These are phyloP conservation scores for Chrysanthemum lavandulifolium DNA, from an alignment of 129 eudicot species.

Conservation along the genomic window DNA sequence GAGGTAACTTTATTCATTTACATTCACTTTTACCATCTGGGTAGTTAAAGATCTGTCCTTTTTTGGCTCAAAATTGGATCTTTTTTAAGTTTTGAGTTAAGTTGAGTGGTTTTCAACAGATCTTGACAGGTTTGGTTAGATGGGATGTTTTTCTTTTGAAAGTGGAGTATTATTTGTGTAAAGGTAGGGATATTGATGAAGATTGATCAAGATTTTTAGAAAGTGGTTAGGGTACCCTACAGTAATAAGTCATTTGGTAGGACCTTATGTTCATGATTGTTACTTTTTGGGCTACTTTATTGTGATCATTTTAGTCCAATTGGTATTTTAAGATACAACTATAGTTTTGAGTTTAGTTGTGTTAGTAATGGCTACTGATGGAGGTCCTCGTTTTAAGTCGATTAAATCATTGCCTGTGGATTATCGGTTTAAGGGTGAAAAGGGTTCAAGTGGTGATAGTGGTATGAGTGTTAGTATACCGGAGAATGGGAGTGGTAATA, in stretches of 20 bases:
- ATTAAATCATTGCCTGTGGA: slow-evolving; percentile 79
- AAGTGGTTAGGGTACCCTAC: slow-evolving; percentile 57
- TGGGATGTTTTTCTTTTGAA: slow-evolving; percentile 10
- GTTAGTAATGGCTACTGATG: slow-evolving; percentile 49
- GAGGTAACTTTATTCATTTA: slow-evolving; percentile 29
- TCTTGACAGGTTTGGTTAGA: slow-evolving; percentile 11
- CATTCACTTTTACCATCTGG: slow-evolving; percentile 18
- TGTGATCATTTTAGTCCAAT: slow-evolving; percentile 19
- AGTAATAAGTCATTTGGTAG: slow-evolving; percentile 50
- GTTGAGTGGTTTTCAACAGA: slow-evolving; percentile 1
- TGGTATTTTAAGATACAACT: too few relatives aligned
- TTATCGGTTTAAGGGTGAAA: slow-evolving; percentile 43
- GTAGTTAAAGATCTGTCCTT: slow-evolving; percentile 23
- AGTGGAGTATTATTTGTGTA: slow-evolving; percentile 24
- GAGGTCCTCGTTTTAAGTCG: slow-evolving; percentile 44
- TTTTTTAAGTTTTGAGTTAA: slow-evolving; percentile 9
- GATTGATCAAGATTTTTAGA: slow-evolving; percentile 36
- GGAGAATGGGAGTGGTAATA: slow-evolving; percentile 42
- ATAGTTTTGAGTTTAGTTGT: slow-evolving; percentile 1
- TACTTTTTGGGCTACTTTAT: slow-evolving; percentile 29
- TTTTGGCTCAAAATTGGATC: background rate
- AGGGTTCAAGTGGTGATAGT: slow-evolving; percentile 4
- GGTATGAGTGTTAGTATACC: slow-evolving; percentile 36
- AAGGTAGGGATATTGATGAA: slow-evolving; percentile 17
- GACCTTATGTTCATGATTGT: slow-evolving; percentile 51